Evolutionary conservation across 306 rosid genomes (phyloP), one percentile per base, ranked within the genome.

Genomic region (Neltuma alba): DNA sequence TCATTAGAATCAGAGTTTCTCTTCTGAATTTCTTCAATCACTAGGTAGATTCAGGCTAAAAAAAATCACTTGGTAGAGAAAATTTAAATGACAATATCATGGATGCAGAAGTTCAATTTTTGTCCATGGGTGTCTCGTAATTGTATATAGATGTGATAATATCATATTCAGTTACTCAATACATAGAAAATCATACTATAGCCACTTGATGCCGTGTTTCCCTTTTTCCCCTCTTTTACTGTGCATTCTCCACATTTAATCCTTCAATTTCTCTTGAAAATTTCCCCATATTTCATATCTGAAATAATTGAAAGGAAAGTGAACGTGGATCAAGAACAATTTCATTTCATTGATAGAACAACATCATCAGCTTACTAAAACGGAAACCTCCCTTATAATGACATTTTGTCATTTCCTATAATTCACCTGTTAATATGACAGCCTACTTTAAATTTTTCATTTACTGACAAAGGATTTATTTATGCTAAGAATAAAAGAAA

Each of bases 1-100:
- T 87, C 66, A 74, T 77, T 9, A 70, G 65, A 74, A 86, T 75
- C 42, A 78, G 76, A 41, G 81, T 83, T 77, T 61, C 83, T 33
- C 77, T 86, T 74, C 81, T 81, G 27, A 81, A 83, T 76, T 74
- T 83, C 61, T 65, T 83, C 33, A 81, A 76, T 73, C 79, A 82
- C 76, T 75, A 71, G 81, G 25, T 66, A n/a, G n/a, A n/a, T n/a
- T n/a, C n/a, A n/a, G n/a, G n/a, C n/a, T n/a, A n/a, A n/a, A n/a
- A n/a, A n/a, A n/a, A 81, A 76, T 73, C 79, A 82, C 76, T 75
- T 65, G 81, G 25, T 66, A 34, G 58, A 58, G 33, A 16, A 80
- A 62, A 9, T 14, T 3, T 23, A 25, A 31, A 27, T 31, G 30
- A 21, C 7, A 21, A n/a, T 33, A 41, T 55, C 13, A 31, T 31